Conservation (phyloP, 2,329 filamentous ascomycete genomes). For the Sarocladiaceae sp. region DNA sequence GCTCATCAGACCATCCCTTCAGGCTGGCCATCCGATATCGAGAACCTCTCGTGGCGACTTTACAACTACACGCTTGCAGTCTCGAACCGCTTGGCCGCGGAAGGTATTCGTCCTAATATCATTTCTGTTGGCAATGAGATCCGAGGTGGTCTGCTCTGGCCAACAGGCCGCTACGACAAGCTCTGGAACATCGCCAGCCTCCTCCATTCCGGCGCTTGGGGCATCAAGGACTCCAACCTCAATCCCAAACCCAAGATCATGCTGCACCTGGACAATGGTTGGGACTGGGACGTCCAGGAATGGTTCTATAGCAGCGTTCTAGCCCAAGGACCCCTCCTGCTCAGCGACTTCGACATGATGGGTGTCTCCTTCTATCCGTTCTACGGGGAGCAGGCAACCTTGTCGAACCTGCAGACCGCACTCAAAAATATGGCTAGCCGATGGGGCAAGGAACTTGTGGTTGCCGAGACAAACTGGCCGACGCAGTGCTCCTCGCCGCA, state of each 20-base stretch:
- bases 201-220: conserved; percentile 57
- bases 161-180: conserved; percentile 45
- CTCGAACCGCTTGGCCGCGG: conserved; percentile 52
- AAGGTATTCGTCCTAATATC: conserved; percentile 50
- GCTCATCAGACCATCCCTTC: conserved; percentile 54
- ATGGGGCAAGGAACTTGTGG: conserved; percentile 61
- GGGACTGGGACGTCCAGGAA: conserved; percentile 60
- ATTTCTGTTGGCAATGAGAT: conserved; percentile 73
- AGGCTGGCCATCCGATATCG: conserved; percentile 56
- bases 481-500: conserved; percentile 52
- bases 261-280: conserved; percentile 72
- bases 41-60: conserved; percentile 52
- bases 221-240: conserved; percentile 57
- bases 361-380: conserved; percentile 71
- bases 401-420: conserved; percentile 48
- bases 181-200: conserved; percentile 56
- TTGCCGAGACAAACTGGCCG: conserved; percentile 68
- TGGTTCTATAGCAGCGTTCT: conserved; percentile 59
- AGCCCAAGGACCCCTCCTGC: conserved; percentile 38
- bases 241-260: conserved; percentile 58
- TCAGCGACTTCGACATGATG: conserved; percentile 62
- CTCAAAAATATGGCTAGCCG: conserved; percentile 52
- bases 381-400: conserved; percentile 53
- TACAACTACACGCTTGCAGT: conserved; percentile 64
- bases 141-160: conserved; percentile 59